A percentile compares a stretch with the other conserved stretches of the same genome.
These are phyloP conservation scores for Neurospora sp. DNA, from an alignment of 495 filamentous ascomycete species.

Conservation along the genomic window DNA sequence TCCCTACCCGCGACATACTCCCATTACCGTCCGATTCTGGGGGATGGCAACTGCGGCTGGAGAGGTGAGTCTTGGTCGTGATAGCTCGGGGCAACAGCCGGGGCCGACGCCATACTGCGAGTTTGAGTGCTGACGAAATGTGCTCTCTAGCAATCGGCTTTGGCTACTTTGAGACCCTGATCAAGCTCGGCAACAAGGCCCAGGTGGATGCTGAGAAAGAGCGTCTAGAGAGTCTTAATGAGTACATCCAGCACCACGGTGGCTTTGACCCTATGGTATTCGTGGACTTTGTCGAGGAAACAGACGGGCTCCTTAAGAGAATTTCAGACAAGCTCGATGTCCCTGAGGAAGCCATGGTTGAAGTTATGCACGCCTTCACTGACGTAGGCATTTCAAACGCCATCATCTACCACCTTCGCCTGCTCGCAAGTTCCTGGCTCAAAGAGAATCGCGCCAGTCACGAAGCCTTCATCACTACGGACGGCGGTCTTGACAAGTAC, in stretches of 20 bases:
- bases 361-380: constrained; percentile 70
- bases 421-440: constrained; percentile 83
- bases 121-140: constrained; percentile 1
- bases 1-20: constrained; percentile 75
- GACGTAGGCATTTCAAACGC: constrained; percentile 51
- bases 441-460: constrained; percentile 61
- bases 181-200: constrained; percentile 51
- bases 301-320: constrained; percentile 50
- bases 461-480: constrained; percentile 54
- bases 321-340: constrained; percentile 46
- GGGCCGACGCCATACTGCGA: background rate
- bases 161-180: constrained; percentile 79
- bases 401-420: constrained; percentile 59
- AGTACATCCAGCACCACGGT: constrained; percentile 54
- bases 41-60: constrained; percentile 97
- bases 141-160: constrained; percentile 67
- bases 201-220: constrained; percentile 57
- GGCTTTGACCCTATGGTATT: constrained; percentile 59
- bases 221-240: constrained; percentile 61
- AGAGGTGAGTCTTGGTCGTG: constrained; percentile 55
- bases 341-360: constrained; percentile 44
- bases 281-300: constrained; percentile 76
- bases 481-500: constrained; percentile 53
- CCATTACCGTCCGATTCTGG: constrained; percentile 75
- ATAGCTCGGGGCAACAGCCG: background rate